These are phyloP conservation scores for Stagonosporopsis cucurbitacearum DNA, from an alignment of 2,329 filamentous ascomycete species.

Conservation along the genomic window DNA sequence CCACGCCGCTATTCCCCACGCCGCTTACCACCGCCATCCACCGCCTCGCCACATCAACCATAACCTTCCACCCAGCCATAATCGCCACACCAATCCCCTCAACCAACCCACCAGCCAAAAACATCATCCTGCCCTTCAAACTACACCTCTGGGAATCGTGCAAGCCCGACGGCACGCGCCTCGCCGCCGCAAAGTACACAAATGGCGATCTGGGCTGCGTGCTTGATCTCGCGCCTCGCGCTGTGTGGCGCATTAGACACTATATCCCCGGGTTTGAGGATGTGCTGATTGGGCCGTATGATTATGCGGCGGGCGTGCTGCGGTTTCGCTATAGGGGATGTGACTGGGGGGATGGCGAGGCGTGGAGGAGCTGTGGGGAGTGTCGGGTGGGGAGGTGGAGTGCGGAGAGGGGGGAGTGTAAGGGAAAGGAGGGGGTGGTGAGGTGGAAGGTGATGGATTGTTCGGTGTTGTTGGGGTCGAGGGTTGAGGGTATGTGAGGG, in stretches of 20 bases:
- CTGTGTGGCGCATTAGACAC: conserved; percentile 6
- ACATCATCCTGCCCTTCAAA: conserved; percentile 26
- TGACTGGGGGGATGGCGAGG: conserved; percentile 23
- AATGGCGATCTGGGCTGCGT: conserved; percentile 11
- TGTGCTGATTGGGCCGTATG: conserved; percentile 15
- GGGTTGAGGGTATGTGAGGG: too few relatives aligned
- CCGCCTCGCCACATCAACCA: background rate
- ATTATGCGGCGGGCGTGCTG: background rate
- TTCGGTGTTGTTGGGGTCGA: too few relatives aligned
- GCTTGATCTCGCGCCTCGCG: background rate
- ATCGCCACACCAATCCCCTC: background rate
- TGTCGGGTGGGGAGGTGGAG: conserved; percentile 12
- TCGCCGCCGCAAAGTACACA: background rate
- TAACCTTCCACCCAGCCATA: conserved; percentile 2
- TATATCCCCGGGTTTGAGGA: conserved; percentile 5
- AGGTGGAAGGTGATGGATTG: too few relatives aligned
- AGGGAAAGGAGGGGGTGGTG: too few relatives aligned
- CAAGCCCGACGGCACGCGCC: background rate
- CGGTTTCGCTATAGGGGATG: conserved; percentile 19
- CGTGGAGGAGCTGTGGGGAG: conserved; percentile 26
- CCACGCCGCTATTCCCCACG: background rate
- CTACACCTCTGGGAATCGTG: conserved; percentile 11
- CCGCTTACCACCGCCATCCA: background rate
- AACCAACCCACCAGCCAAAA: background rate
- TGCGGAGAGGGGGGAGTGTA: too few relatives aligned